A percentile compares a stretch with the other conserved stretches of the same genome.
Evolutionary conservation across 1,139 yeast species (phyloP).

Genomic region (Trichomonascaceae sp.): DNA sequence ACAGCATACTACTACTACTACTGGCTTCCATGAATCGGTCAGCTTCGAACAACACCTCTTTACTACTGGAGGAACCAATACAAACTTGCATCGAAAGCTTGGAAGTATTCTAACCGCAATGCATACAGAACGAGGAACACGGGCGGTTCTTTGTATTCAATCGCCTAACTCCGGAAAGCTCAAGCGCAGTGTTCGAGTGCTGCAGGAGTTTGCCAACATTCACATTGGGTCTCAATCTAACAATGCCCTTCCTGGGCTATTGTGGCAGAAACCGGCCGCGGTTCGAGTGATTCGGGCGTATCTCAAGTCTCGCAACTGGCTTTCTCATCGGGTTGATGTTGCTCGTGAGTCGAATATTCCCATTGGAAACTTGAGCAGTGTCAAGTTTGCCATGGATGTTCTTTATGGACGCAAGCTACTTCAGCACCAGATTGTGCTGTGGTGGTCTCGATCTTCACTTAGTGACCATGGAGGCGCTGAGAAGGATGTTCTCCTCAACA

Average conservation of each 20-base stretch:
- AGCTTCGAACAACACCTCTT: conserved; percentile 8
- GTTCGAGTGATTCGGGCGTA: conserved; percentile 59
- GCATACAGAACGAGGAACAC: conserved; percentile 57
- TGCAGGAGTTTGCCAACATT: conserved; percentile 50
- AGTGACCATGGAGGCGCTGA: conserved; percentile 87
- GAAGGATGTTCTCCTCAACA: conserved; percentile 31
- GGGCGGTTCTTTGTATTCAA: conserved; percentile 55
- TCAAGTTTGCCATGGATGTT: conserved; percentile 71
- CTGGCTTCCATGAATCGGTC: conserved; percentile 15
- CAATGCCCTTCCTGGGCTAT: conserved; percentile 52
- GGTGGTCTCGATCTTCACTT: conserved; percentile 83
- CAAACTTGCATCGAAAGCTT: conserved; percentile 17
- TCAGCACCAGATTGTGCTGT: conserved; percentile 55
- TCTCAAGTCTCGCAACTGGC: conserved; percentile 63
- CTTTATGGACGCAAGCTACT: conserved; percentile 69
- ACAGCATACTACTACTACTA: conserved; percentile 4
- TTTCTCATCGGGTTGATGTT: conserved; percentile 49
- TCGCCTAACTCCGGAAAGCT: conserved; percentile 44
- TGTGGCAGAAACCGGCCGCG: conserved; percentile 72
- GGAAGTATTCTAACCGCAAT: conserved; percentile 38
- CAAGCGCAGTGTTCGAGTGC: conserved; percentile 18
- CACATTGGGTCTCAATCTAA: conserved; percentile 36
- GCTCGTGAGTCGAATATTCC: conserved; percentile 74
- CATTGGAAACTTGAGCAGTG: conserved; percentile 62
- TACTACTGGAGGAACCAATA: conserved; percentile 3